A percentile compares a stretch with the other conserved stretches of the same genome.
These are phyloP conservation scores for Aspergillus novofumigatus DNA, from an alignment of 2,329 filamentous ascomycete species.

Conservation along the genomic window DNA sequence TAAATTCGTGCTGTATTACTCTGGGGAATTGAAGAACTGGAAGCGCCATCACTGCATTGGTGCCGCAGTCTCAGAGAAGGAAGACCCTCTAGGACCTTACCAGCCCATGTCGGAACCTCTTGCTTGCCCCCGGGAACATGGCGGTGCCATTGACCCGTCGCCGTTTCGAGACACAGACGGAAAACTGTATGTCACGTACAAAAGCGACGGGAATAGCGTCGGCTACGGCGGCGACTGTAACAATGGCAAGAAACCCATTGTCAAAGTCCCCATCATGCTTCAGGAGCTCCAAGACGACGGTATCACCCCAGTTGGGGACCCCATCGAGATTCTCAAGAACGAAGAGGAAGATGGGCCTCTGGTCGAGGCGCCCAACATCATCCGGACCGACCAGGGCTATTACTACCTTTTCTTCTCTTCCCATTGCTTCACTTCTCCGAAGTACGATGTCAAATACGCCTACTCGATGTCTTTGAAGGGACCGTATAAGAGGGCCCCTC, in stretches of 20 bases:
- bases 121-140: constrained; percentile 49
- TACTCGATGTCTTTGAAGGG: constrained; percentile 38
- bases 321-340: constrained; percentile 56
- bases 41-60: constrained; percentile 54
- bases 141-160: constrained; percentile 60
- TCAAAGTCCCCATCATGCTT: constrained; percentile 34
- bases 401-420: constrained; percentile 61
- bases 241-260: constrained; percentile 35
- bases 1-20: constrained; percentile 57
- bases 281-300: constrained; percentile 43
- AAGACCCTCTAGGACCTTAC: constrained; percentile 42
- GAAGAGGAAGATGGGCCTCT: constrained; percentile 59
- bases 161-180: constrained; percentile 54
- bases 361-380: constrained; percentile 56
- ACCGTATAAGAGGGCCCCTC: constrained; percentile 29
- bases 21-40: constrained; percentile 41
- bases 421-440: constrained; percentile 52
- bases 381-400: constrained; percentile 32
- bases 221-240: constrained; percentile 42
- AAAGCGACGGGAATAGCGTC: constrained; percentile 59
- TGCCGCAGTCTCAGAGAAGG: constrained; percentile 41
- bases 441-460: constrained; percentile 58
- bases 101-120: constrained; percentile 43
- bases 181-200: constrained; percentile 58
- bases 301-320: constrained; percentile 46